phyloP scores from a whole-genome alignment of 768 basidiomycete species.

The Coprinellus micaceus region DNA sequence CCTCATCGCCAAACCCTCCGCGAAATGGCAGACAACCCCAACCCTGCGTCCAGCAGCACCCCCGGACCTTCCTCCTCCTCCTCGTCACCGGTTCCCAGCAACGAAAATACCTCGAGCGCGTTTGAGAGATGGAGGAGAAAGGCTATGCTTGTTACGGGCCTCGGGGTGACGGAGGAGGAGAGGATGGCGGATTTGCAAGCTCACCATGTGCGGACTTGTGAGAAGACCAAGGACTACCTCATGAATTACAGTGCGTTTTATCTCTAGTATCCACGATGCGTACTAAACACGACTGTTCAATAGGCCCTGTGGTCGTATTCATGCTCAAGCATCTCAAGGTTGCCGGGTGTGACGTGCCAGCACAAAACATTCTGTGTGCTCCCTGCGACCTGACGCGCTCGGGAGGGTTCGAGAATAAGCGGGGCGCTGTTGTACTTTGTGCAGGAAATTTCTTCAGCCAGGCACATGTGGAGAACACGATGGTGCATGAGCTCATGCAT shows the following conservation, averaged over 20 bases:
- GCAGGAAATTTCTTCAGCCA: slow-evolving; percentile 78
- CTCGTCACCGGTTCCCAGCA: slow-evolving; percentile 11
- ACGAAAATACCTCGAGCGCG: slow-evolving; percentile 27
- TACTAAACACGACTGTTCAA: neutral
- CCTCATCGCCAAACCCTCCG: neutral
- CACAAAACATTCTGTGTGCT: slow-evolving; percentile 74
- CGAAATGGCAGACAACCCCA: neutral
- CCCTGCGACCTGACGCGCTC: slow-evolving; percentile 72
- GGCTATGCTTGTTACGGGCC: slow-evolving; percentile 43
- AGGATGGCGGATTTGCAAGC: slow-evolving; percentile 36
- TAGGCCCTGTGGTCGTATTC: slow-evolving; percentile 85
- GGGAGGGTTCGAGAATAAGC: slow-evolving; percentile 80
- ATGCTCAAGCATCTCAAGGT: slow-evolving; percentile 88
- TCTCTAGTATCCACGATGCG: slow-evolving; percentile 9
- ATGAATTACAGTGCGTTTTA: slow-evolving; percentile 62
- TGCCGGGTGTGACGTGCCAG: slow-evolving; percentile 66
- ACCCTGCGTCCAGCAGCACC: neutral
- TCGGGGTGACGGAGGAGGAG: slow-evolving; percentile 47
- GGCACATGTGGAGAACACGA: slow-evolving; percentile 87
- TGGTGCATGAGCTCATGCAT: slow-evolving; percentile 92
- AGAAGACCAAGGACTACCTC: slow-evolving; percentile 65
- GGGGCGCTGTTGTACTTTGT: slow-evolving; percentile 80
- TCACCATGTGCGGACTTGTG: slow-evolving; percentile 46
- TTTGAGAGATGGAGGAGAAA: slow-evolving; percentile 50
- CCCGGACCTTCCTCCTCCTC: neutral